A percentile compares a stretch with the other conserved stretches of the same genome.
phyloP scores from a whole-genome alignment of 257 asterid species.

The Fraxinus quadrangulata region DNA sequence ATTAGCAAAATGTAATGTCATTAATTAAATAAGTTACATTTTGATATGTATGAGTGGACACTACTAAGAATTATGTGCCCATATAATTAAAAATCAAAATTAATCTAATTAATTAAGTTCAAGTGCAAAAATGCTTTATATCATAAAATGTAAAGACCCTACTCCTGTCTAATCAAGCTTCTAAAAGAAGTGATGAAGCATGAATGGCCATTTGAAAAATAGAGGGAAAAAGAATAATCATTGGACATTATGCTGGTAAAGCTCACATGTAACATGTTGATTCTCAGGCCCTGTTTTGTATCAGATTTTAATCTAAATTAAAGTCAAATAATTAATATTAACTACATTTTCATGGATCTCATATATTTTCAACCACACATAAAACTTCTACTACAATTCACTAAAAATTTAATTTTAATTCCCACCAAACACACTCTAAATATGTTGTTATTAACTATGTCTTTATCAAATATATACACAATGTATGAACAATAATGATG shows the following conservation, averaged over 20 bases:
- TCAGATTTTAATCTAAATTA: no score
- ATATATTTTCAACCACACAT: no score
- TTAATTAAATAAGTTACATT: constrained; percentile 18
- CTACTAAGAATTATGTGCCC: background rate
- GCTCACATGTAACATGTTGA: background rate
- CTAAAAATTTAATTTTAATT: no score
- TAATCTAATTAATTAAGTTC: constrained; percentile 22
- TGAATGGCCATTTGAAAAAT: constrained; percentile 16
- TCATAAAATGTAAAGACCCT: constrained; percentile 44
- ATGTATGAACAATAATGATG: constrained; percentile 27
- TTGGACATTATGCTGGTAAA: constrained; percentile 32
- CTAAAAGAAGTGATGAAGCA: constrained; percentile 9
- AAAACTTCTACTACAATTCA: no score
- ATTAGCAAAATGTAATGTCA: constrained; percentile 18
- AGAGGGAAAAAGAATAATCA: constrained; percentile 14
- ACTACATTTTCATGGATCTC: no score
- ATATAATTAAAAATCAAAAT: background rate
- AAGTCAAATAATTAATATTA: no score
- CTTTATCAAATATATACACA: constrained; percentile 32
- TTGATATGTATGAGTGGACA: constrained; percentile 32
- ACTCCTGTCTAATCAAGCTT: constrained; percentile 52
- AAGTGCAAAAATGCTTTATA: constrained; percentile 36
- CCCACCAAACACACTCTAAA: background rate
- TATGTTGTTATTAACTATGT: constrained; percentile 11
- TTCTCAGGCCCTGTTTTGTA: background rate